Evolutionary conservation across 1,284 basidiomycete species (phyloP), one percentile per base, ranked within the genome.

Genomic region (Ganoderma leucocontextum): DNA sequence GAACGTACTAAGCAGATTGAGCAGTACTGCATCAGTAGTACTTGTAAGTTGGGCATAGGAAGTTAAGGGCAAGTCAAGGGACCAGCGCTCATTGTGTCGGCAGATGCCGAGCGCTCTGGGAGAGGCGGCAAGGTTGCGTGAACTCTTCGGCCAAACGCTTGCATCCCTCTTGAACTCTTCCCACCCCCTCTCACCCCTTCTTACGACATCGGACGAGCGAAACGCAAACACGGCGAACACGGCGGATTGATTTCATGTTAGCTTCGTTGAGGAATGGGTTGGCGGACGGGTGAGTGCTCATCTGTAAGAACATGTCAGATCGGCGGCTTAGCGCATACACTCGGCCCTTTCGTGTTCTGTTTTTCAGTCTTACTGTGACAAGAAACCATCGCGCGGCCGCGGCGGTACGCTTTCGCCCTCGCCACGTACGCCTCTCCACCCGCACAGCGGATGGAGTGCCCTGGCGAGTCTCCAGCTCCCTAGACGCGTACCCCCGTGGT

Each of bases 231-330:
- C 62, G 36, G 58, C 42, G 33, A 62, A 13, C 17, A 33, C 35
- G 57, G 22, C 8, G 38, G 17, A 22, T 29, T 52, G 65, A 65
- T 74, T 76, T 75, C 29, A 80, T 81, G 80, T 76, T 81, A 67
- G 69, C 75, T 53, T 72, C 77, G 65, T 63, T 80, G n/a, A 76
- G 77, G 67, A 75, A 80, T 78, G 78, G 79, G 63, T 62, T 78
- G 66, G 76, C 73, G 70, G 76, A 80, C 55, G 78, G 80, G 80
- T 80, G 57, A 52, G 74, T 73, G 69, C 52, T 59, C 5, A 2
- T 44, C 44, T 19, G 10, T 49, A 4, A 39, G 15, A 15, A 17
- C 17, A 59, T 53, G 29, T 58, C 15, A 25, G 38, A 22, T 63
- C 59, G 15, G 10, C 39, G 55, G 55, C 35, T 58, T 4, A 25